Percentiles rank a stretch among this genome's conserved stretches.
Evolutionary conservation across 2,329 filamentous ascomycete genomes (phyloP).

Genomic region (Magnaporthales sp.): DNA sequence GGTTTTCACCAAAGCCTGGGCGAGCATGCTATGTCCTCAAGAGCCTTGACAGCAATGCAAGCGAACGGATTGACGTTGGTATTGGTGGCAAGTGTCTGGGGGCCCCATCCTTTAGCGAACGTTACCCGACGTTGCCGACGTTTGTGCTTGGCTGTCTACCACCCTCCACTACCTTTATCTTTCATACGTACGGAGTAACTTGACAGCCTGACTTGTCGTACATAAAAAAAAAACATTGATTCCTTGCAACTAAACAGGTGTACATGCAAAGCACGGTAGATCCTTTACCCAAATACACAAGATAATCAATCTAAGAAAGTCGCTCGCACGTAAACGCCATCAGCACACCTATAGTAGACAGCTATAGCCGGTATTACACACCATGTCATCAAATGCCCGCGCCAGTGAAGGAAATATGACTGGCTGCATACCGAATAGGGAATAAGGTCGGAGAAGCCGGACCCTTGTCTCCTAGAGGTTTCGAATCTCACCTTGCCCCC

Average conservation of each 20-base stretch:
- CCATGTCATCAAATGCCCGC: neutral
- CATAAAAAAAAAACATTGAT: neutral
- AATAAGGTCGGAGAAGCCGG: neutral
- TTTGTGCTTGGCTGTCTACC: neutral
- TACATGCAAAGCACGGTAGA: too few species aligned
- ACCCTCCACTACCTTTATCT: neutral
- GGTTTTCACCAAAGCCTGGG: neutral
- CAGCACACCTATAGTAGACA: too few species aligned
- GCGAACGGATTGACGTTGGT: neutral
- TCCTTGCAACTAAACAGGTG: neutral
- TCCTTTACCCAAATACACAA: too few species aligned
- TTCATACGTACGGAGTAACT: neutral
- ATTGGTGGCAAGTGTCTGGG: neutral
- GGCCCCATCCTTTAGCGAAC: neutral
- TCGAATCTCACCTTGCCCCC: neutral
- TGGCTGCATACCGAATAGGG: neutral
- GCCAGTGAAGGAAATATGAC: neutral
- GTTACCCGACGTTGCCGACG: neutral
- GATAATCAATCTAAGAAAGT: too few species aligned
- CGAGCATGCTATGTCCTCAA: neutral
- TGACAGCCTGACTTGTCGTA: neutral
- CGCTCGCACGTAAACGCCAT: too few species aligned
- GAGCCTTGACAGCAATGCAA: neutral
- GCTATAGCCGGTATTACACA: too few species aligned
- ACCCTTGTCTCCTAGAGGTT: neutral